Evolutionary conservation across 2,329 filamentous ascomycete species (phyloP), one percentile per base, ranked within the genome.

Genomic region (Ilyonectria destructans): DNA sequence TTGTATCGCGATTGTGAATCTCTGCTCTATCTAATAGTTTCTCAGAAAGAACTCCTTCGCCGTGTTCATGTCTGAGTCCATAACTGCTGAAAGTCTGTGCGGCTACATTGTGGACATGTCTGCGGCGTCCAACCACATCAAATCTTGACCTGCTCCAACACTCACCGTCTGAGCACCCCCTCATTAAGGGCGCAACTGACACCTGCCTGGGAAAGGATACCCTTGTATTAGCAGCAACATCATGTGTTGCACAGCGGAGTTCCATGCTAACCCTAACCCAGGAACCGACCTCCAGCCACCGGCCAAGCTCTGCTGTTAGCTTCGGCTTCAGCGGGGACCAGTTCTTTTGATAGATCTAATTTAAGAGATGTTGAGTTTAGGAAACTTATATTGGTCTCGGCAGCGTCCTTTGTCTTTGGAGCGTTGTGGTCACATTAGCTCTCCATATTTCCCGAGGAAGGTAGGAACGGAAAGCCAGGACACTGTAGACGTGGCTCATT

Each of bases 211-310:
- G 31, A 19, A 54, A 35, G 51, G 31, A 35, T 54, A 21, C 10
- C 51, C 51, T 35, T 19, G 51, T 23, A 13, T 7, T 7, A 6
- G 15, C 31, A 15, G 13, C 51, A 13, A 15, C n/a, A 33, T 10
- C 49, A 12, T 19, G n/a, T 33, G 31, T 33, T 52, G 31, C 51
- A 21, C 21, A 19, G n/a, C 23, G 13, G 51, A 35, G 10, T 21
- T 35, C 29, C 51, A 54, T 54, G 31, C 51, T 54, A 54, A 54
- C 21, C 35, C 46, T 67, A 58, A 54, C 58, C 46, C 58, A 67
- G 64, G 58, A 37, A 62, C 64, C 64, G 37, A 58, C 58, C 49
- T 58, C 55, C 52, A 57, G 54, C 64, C 64, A 62, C 58, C 29
- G 64, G 21, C 46, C 58, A 62, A 58, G 63, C 58, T 58, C 40